Conservation (phyloP, 139 green algal species). For the Eudorina sp. region DNA sequence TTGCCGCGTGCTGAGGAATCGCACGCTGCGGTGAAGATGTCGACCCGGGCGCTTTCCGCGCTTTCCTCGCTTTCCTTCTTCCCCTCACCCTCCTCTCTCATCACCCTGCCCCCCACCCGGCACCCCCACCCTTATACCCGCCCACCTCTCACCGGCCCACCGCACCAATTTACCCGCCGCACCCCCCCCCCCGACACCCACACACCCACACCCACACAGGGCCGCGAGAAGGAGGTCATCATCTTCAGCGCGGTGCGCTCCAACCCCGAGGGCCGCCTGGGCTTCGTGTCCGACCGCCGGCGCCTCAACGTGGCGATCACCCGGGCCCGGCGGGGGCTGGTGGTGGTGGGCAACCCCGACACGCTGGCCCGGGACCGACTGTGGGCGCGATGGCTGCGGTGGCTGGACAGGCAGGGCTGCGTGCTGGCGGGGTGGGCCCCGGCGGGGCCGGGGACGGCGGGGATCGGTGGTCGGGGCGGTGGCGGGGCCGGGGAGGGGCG, state of each 20-base stretch:
- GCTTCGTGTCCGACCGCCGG: slow-evolving; percentile 89
- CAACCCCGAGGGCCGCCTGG: slow-evolving; percentile 77
- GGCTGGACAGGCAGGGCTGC: slow-evolving; percentile 7
- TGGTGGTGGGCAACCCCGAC: slow-evolving; percentile 68
- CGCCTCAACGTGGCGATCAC: slow-evolving; percentile 96
- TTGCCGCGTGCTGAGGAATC: too few relatives aligned
- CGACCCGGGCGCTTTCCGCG: too few relatives aligned
- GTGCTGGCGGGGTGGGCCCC: neutral
- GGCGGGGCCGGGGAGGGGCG: neutral
- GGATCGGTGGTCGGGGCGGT: neutral
- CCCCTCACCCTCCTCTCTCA: too few relatives aligned
- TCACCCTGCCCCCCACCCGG: too few relatives aligned
- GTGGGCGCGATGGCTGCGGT: slow-evolving; percentile 59
- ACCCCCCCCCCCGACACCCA: neutral
- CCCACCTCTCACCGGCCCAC: too few relatives aligned
- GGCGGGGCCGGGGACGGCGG: neutral
- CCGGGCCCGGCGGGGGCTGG: slow-evolving; percentile 70
- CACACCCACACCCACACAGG: slow-evolving; percentile 64
- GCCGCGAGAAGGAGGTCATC: slow-evolving; percentile 93
- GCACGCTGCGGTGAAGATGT: too few relatives aligned
- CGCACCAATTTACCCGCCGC: too few relatives aligned
- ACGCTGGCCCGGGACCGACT: slow-evolving; percentile 57
- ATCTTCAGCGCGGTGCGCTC: slow-evolving; percentile 91
- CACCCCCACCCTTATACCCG: neutral
- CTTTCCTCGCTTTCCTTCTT: too few relatives aligned